Base-by-base conservation (phyloP, 2,329 filamentous ascomycete species). In the Aureobasidium vineae region DNA sequence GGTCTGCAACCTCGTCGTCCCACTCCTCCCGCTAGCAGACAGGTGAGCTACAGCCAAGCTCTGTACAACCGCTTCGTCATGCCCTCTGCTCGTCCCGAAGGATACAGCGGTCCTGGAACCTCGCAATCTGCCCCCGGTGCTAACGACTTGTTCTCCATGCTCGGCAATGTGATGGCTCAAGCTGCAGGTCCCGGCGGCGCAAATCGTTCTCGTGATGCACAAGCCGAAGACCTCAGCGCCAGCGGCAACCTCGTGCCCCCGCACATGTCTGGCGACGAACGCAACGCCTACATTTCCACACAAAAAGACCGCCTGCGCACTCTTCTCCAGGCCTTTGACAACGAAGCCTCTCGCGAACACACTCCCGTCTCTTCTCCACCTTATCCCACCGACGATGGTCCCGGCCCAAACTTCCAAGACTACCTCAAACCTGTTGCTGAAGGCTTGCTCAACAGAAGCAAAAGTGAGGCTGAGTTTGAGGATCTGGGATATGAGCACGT, bases 391-490 rank as follows among this genome's bases (percentile, higher is more conserved):
- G 50, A 63, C 21, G 49, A 53, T 5, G 60, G 60, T 16, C 67
- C 59, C 4, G 50, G 56, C 2, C 67, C 59, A 21, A 49, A 50
- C 33, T 33, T 43, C 11, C 61, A 54, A n/a, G 63, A 66, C 45
- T 61, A 33, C 59, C 65, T 77, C 72, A 68, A 50, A 5, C 56
- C 52, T 8, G 52, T 36, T 40, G 73, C 76, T 68, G 86, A 81
- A 3, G 36, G 43, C 21, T n/a, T 63, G 59, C 79, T 96, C 72
- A 89, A 86, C 72, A 94, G 94, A 79, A 94, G 90, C 74, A 87
- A 88, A 70, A 96, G 91, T 76, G 92, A 97, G 75, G 86, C 85
- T 23, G 94, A 96, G 72, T 97, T 97, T 74, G 92, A 96, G 67
- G 75, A 77, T 64, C 70, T 77, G 2, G 73, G 71, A 13, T 76